These are phyloP conservation scores for Didymella arachidicola DNA, from an alignment of 2,329 filamentous ascomycete genomes.

Conservation along the genomic window DNA sequence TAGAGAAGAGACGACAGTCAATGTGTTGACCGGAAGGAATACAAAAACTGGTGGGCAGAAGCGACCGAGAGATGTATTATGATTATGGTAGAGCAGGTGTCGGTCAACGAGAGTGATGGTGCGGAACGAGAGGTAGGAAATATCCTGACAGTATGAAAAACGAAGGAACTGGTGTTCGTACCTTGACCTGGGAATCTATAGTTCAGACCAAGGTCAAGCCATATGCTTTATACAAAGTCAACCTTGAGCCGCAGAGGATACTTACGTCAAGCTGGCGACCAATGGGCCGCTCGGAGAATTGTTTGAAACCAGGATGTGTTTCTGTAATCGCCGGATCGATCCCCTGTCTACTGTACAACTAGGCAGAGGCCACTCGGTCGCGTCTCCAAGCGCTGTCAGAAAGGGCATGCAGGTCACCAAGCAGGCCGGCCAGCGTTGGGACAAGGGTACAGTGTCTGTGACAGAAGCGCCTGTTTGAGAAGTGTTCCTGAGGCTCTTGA, in stretches of 20 bases:
- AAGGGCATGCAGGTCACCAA: slow-evolving; percentile 37
- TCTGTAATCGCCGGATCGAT: slow-evolving; percentile 52
- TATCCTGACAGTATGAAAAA: slow-evolving; percentile 45
- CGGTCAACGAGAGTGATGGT: slow-evolving; percentile 43
- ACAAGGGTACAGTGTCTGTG: slow-evolving; percentile 35
- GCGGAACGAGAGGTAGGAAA: slow-evolving; percentile 45
- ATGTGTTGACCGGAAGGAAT: slow-evolving; percentile 25
- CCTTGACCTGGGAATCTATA: slow-evolving; percentile 39
- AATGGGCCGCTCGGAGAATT: slow-evolving; percentile 48
- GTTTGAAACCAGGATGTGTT: slow-evolving; percentile 51
- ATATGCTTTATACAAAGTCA: slow-evolving; percentile 43
- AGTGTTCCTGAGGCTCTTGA: slow-evolving; percentile 31
- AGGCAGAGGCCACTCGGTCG: slow-evolving; percentile 41
- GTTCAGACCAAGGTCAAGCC: slow-evolving; percentile 27
- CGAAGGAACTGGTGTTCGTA: slow-evolving; percentile 44
- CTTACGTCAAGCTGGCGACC: slow-evolving; percentile 38
- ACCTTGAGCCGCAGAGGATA: slow-evolving; percentile 34
- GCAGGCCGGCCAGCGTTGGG: slow-evolving; percentile 40
- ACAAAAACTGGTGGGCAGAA: slow-evolving; percentile 28
- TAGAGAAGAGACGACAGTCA: slow-evolving; percentile 27
- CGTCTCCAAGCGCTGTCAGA: slow-evolving; percentile 43
- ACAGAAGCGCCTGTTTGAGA: slow-evolving; percentile 51
- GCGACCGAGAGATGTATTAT: slow-evolving; percentile 42
- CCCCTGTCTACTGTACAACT: slow-evolving; percentile 42
- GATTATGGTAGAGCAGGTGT: slow-evolving; percentile 38